Evolutionary conservation across 495 filamentous ascomycete species (phyloP).

Genomic region (Evernia prunastri): DNA sequence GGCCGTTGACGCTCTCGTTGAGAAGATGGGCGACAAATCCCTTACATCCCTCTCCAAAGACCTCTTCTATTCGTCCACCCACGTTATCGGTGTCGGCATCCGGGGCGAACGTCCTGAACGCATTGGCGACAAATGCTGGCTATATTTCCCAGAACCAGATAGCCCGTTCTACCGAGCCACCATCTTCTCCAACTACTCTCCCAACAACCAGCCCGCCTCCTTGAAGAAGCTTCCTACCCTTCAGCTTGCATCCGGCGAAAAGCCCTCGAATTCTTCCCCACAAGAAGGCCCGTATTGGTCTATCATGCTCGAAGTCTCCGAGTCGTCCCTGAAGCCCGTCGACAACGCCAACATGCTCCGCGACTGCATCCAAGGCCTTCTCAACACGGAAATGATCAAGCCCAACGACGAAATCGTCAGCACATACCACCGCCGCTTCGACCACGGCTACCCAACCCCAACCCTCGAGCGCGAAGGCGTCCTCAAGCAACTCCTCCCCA

Average conservation of each 20-base stretch:
- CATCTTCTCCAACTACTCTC: conserved; percentile 99
- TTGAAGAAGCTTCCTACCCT: conserved; percentile 81
- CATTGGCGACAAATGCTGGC: conserved; percentile 99
- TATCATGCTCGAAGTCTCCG: conserved; percentile 98
- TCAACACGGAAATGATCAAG: conserved; percentile 95
- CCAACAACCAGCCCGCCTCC: conserved; percentile 85
- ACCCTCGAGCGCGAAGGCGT: conserved; percentile 92
- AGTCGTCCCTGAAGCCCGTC: conserved; percentile 91
- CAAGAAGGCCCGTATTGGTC: conserved; percentile 97
- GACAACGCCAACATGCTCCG: conserved; percentile 72
- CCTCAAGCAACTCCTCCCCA: conserved; percentile 85
- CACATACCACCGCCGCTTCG: conserved; percentile 96
- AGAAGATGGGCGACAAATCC: conserved; percentile 81
- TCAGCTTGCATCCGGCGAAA: conserved; percentile 77
- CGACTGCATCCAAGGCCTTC: conserved; percentile 89
- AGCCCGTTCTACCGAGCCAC: conserved; percentile 99
- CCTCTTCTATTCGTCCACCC: conserved; percentile 94
- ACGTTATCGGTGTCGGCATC: conserved; percentile 94
- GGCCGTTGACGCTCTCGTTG: conserved; percentile 84
- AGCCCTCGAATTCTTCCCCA: conserved; percentile 58
- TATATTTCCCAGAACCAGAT: conserved; percentile 99
- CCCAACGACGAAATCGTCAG: conserved; percentile 91
- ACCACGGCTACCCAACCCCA: conserved; percentile 98
- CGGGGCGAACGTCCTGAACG: conserved; percentile 87
- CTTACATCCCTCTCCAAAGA: conserved; percentile 77